These are phyloP conservation scores for Karstenula rhodostoma DNA, from an alignment of 2,329 filamentous ascomycete genomes.

Conservation along the genomic window DNA sequence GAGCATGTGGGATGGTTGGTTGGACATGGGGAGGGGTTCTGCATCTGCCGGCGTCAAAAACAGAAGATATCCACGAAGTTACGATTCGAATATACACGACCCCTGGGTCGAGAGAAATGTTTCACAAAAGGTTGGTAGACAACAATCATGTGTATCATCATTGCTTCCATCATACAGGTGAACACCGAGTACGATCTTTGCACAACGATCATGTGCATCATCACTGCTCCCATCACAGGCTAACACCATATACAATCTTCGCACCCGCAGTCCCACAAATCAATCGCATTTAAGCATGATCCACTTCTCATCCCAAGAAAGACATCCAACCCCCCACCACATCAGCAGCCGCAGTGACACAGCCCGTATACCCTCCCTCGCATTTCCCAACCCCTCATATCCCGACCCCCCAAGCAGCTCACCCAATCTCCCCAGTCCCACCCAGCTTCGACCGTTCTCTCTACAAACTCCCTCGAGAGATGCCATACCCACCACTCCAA, in stretches of 20 bases:
- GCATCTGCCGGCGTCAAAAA: conserved; percentile 7
- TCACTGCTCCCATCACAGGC: too few relatives aligned
- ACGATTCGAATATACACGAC: conserved; percentile 1
- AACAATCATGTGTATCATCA: too few relatives aligned
- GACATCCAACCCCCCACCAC: too few relatives aligned
- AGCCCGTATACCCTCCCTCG: conserved; percentile 11
- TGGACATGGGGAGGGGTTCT: conserved; percentile 1
- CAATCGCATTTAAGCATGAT: too few relatives aligned
- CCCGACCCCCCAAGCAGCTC: conserved; percentile 10
- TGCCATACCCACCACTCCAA: too few relatives aligned
- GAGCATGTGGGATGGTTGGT: conserved; percentile 6
- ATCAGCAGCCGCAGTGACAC: too few relatives aligned
- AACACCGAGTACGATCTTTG: too few relatives aligned
- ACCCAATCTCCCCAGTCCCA: not conserved
- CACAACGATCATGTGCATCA: too few relatives aligned
- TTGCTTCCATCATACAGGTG: too few relatives aligned
- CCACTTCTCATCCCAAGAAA: too few relatives aligned
- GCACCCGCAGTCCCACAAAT: too few relatives aligned
- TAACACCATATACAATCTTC: too few relatives aligned
- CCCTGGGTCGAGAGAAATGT: not conserved
- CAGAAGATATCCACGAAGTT: conserved; percentile 8
- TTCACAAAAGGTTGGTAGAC: not conserved
- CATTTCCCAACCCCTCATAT: conserved; percentile 15
- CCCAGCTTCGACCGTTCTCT: not conserved
- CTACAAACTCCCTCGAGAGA: not conserved